Base-by-base conservation (phyloP, 495 filamentous ascomycete species). In the Aspergillus egyptiacus region DNA sequence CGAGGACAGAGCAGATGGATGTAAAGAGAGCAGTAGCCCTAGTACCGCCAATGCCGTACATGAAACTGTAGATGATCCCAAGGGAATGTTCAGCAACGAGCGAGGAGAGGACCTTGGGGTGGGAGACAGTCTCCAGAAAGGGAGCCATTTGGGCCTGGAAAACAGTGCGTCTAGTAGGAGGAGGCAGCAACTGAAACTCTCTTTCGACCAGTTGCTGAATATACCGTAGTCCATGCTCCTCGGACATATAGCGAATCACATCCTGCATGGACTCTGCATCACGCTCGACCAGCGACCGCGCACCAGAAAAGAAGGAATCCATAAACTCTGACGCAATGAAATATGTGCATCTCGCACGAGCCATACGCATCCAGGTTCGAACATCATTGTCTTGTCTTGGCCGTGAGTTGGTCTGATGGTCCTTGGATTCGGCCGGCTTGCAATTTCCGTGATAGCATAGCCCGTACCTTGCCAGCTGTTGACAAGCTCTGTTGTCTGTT, bases 1-100 rank as follows among this genome's bases (percentile, higher is more conserved):
- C 15, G 10, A 48, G 46, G 4, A 48, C 25, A 6, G 23, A 22
- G 15, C 23, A 38, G n/a, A 39, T 19, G 11, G 35, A 48, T 9
- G 18, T 8, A 23, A 39, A 31, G 13, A 48, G n/a, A 18, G 30
- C n/a, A 6, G 18, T 17, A 14, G 34, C 46, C 15, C 34, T 24
- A 20, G 24, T 31, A 2, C 46, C 46, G 6, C 18, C 27, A 7
- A 39, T 19, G 7, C 46, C 46, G 5, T 39, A 39, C 1, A 48
- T 48, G 24, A 39, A 39, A 39, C 39, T 39, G 24, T 36, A 48
- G 30, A 48, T 48, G 17, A 8, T 27, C 13, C 46, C 46, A 14
- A 48, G 34, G 13, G 35, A 9, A 30, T 48, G 34, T 13, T 48
- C 46, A 17, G 10, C 34, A 9, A 48, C 34, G 9, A 48, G 32